Percentiles rank a stretch among this genome's conserved stretches.
phyloP scores from a whole-genome alignment of 2,329 filamentous ascomycete species.

The Cercospora sp. region DNA sequence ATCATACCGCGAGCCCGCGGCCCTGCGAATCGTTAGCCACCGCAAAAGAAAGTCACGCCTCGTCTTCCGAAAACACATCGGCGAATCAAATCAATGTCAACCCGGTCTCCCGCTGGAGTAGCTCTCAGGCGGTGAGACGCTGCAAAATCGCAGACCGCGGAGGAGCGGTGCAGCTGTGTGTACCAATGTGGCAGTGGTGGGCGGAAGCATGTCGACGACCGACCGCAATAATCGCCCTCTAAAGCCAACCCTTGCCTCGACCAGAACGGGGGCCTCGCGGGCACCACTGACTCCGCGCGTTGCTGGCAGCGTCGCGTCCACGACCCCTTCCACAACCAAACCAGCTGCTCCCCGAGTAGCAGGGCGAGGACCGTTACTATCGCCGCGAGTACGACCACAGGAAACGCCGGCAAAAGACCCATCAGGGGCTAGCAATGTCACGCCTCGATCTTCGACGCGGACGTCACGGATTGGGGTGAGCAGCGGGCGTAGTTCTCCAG shows the following conservation, averaged over 20 bases:
- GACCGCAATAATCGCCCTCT: constrained; percentile 20
- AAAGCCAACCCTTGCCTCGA: constrained; percentile 25
- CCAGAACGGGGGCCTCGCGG: constrained; percentile 33
- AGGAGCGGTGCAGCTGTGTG: not conserved
- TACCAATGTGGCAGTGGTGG: not conserved
- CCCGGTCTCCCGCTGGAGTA: not conserved
- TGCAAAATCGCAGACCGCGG: not conserved
- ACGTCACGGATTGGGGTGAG: constrained; percentile 66
- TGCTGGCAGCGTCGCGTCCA: constrained; percentile 27
- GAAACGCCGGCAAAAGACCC: constrained; percentile 57
- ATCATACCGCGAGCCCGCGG: too few species aligned
- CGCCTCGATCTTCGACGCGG: constrained; percentile 73
- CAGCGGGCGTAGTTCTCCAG: constrained; percentile 53
- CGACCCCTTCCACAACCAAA: constrained; percentile 33
- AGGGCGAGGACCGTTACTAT: constrained; percentile 42
- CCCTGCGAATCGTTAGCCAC: not conserved
- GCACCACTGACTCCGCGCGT: constrained; percentile 62
- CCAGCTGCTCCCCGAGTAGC: constrained; percentile 35
- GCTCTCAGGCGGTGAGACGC: not conserved
- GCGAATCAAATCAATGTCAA: not conserved
- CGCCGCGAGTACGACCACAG: constrained; percentile 28
- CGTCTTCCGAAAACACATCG: not conserved
- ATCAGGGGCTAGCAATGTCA: constrained; percentile 66
- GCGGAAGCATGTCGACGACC: constrained; percentile 14
- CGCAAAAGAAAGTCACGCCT: not conserved